Percentiles rank a stretch among this genome's conserved stretches.
phyloP scores from a whole-genome alignment of 495 filamentous ascomycete species.

The Trichoderma erinaceum region DNA sequence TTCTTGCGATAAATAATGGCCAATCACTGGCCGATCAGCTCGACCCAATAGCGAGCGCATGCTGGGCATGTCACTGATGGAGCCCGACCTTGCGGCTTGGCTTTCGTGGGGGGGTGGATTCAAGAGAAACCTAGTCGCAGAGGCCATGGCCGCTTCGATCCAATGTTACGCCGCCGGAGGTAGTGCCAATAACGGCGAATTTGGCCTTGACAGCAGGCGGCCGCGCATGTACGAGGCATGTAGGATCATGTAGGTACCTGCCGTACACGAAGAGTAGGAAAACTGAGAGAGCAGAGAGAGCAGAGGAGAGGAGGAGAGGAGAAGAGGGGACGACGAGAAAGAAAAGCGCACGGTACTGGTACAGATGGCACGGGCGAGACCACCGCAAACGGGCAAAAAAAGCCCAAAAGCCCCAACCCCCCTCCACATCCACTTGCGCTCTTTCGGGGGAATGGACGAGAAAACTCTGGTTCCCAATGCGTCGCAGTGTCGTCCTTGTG shows the following conservation, averaged over 20 bases:
- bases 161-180: slow-evolving; percentile 9
- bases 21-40: background rate
- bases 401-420: no score
- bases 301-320: no score
- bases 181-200: slow-evolving; percentile 11
- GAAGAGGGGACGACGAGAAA: background rate
- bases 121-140: background rate
- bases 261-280: background rate
- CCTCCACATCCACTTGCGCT: background rate
- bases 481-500: no score
- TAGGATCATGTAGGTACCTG: no score
- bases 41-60: background rate
- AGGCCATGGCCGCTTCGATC: background rate
- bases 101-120: slow-evolving; percentile 8
- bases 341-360: background rate
- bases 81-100: background rate
- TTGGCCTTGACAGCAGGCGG: background rate
- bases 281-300: no score
- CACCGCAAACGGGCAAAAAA: background rate
- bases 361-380: slow-evolving; percentile 1
- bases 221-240: background rate
- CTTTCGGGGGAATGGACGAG: background rate
- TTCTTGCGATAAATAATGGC: background rate
- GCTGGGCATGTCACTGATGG: background rate
- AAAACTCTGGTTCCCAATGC: background rate